phyloP scores from a whole-genome alignment of 441 rosid species.

The Hura crepitans region DNA sequence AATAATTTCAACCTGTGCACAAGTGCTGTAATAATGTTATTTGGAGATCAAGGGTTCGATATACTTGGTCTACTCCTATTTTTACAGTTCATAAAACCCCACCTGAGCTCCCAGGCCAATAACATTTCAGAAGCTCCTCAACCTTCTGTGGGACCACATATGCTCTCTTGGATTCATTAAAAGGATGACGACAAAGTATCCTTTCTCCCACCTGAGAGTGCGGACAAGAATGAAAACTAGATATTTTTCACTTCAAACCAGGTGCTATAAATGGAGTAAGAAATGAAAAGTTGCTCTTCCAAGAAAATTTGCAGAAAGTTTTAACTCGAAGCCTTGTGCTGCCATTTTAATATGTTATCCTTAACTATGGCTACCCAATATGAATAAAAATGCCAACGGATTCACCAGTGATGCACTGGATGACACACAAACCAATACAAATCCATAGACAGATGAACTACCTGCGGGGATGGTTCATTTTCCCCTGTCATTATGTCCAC shows the following conservation, averaged over 20 bases:
- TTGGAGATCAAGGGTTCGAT: neutral
- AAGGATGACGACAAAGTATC: constrained; percentile 84
- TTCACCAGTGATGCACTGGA: constrained; percentile 11
- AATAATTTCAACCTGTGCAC: neutral
- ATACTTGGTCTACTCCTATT: neutral
- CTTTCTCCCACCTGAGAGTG: constrained; percentile 71
- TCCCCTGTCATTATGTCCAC: constrained; percentile 95
- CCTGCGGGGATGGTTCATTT: constrained; percentile 88
- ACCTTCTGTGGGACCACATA: constrained; percentile 84
- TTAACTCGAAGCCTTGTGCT: neutral
- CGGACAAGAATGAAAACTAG: constrained; percentile 10
- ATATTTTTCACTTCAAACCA: neutral
- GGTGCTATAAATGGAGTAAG: neutral
- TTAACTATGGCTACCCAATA: too few species aligned
- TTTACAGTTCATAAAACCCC: constrained; percentile 7
- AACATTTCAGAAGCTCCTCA: constrained; percentile 84
- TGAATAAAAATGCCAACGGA: neutral
- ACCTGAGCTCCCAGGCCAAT: constrained; percentile 95
- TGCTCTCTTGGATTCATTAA: constrained; percentile 91
- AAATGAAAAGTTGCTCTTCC: neutral
- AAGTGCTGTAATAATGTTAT: neutral
- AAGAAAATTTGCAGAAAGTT: neutral
- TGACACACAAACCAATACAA: constrained; percentile 8
- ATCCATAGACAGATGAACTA: constrained; percentile 20
- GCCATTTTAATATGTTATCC: neutral